These are phyloP conservation scores for Candida ponderosae DNA, from an alignment of 805 yeast species.

Conservation along the genomic window DNA sequence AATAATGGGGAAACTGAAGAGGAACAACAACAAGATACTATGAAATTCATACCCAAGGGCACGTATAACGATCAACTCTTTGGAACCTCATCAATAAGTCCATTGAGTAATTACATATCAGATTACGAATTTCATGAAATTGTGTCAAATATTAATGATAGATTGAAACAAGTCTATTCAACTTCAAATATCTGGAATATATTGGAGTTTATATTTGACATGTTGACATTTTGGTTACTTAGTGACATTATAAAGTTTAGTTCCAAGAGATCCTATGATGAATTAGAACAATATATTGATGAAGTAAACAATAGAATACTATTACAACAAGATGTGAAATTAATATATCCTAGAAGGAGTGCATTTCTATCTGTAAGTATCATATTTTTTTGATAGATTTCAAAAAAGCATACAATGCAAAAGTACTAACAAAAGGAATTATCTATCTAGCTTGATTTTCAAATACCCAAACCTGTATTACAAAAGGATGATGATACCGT, in stretches of 20 bases:
- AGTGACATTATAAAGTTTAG: conserved; percentile 27
- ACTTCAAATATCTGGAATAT: conserved; percentile 32
- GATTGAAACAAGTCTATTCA: conserved; percentile 30
- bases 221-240: conserved; percentile 33
- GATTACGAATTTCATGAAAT: conserved; percentile 33
- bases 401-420: too few relatives aligned
- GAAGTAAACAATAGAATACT: conserved; percentile 21
- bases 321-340: conserved; percentile 19
- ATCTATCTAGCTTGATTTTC: conserved; percentile 35
- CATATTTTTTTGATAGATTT: too few relatives aligned
- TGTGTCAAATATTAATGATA: conserved; percentile 35
- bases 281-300: conserved; percentile 36
- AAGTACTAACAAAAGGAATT: conserved; percentile 14
- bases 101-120: conserved; percentile 31
- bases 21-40: neutral
- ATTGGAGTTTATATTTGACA: conserved; percentile 27
- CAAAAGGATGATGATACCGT: neutral
- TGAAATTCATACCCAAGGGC: conserved; percentile 30
- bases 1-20: conserved; percentile 4
- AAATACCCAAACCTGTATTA: conserved; percentile 35
- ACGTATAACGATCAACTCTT: conserved; percentile 32
- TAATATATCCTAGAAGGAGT: conserved; percentile 43
- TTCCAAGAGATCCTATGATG: conserved; percentile 12
- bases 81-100: conserved; percentile 49
- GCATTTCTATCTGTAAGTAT: conserved; percentile 45